These are phyloP conservation scores for Ogataea glucozyma DNA, from an alignment of 805 yeast genomes.

Conservation along the genomic window DNA sequence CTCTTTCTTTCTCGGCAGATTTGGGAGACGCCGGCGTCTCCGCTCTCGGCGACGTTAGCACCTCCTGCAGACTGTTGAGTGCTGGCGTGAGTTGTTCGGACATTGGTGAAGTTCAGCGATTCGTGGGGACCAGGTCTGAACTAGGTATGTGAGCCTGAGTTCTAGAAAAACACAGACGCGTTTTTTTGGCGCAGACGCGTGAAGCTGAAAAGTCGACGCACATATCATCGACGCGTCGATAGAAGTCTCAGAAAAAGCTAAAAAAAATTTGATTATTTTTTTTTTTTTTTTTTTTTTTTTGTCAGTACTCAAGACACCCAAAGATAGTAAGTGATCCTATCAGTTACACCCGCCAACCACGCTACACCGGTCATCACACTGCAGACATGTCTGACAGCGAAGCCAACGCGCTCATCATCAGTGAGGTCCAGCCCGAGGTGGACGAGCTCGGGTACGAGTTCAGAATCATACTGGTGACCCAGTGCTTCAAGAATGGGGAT, in stretches of 20 bases:
- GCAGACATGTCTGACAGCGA: conserved; percentile 6
- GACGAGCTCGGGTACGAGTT: conserved; percentile 49
- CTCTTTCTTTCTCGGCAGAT: conserved; percentile 12
- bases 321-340: too few species aligned
- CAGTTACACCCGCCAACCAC: too few species aligned
- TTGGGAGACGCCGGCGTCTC: conserved; percentile 10
- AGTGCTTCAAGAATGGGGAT: conserved; percentile 24
- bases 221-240: conserved; percentile 3
- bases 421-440: conserved; percentile 23
- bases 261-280: neutral
- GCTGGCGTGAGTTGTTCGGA: conserved; percentile 20
- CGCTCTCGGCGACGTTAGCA: conserved; percentile 8
- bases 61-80: conserved; percentile 16
- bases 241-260: neutral
- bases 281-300: conserved; percentile 1
- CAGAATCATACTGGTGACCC: conserved; percentile 44
- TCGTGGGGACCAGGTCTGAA: neutral
- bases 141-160: neutral
- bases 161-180: conserved; percentile 1
- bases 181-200: neutral
- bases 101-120: conserved; percentile 7
- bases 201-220: neutral
- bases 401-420: conserved; percentile 12
- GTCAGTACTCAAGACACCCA: too few species aligned
- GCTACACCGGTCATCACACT: too few species aligned